Conservation (phyloP, 768 basidiomycete genomes). For the Boletus coccyginus region DNA sequence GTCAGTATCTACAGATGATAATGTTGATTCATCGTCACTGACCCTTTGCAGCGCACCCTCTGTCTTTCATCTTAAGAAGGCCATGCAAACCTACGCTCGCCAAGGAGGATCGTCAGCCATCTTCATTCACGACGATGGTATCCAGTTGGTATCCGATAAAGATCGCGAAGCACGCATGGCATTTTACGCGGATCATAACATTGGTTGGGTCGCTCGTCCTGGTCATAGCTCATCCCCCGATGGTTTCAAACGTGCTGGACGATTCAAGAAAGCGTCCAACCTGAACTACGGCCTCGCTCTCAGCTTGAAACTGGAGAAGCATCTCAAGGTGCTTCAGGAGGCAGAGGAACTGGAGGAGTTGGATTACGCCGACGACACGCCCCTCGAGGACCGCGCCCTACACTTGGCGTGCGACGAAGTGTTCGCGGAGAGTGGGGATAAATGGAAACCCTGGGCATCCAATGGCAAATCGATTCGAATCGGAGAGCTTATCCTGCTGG, state of each 20-base stretch:
- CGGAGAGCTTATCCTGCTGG: slow-evolving; percentile 76
- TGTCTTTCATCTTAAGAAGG: slow-evolving; percentile 61
- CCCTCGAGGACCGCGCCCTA: slow-evolving; percentile 70
- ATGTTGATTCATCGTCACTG: background rate
- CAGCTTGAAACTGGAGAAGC: slow-evolving; percentile 33
- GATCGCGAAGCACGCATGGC: slow-evolving; percentile 48
- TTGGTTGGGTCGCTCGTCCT: slow-evolving; percentile 62
- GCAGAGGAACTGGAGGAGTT: slow-evolving; percentile 42
- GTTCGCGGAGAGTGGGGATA: slow-evolving; percentile 52
- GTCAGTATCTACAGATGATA: slow-evolving; percentile 41
- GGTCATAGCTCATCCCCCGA: slow-evolving; percentile 30
- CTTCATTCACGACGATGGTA: slow-evolving; percentile 61
- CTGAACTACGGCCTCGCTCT: slow-evolving; percentile 73
- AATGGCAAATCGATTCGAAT: slow-evolving; percentile 75
- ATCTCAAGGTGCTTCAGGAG: slow-evolving; percentile 38
- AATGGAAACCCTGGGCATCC: slow-evolving; percentile 72
- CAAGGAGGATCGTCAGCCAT: slow-evolving; percentile 60
- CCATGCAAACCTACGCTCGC: slow-evolving; percentile 62
- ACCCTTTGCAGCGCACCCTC: slow-evolving; percentile 52
- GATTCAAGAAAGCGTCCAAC: slow-evolving; percentile 94
- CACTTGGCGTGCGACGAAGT: slow-evolving; percentile 73
- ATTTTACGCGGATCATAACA: slow-evolving; percentile 56
- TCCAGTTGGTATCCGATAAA: slow-evolving; percentile 45
- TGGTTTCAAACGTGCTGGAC: slow-evolving; percentile 51
- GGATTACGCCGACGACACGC: slow-evolving; percentile 37